Evolutionary conservation across 768 basidiomycete species (phyloP).

Genomic region (Gyrodon lividus): DNA sequence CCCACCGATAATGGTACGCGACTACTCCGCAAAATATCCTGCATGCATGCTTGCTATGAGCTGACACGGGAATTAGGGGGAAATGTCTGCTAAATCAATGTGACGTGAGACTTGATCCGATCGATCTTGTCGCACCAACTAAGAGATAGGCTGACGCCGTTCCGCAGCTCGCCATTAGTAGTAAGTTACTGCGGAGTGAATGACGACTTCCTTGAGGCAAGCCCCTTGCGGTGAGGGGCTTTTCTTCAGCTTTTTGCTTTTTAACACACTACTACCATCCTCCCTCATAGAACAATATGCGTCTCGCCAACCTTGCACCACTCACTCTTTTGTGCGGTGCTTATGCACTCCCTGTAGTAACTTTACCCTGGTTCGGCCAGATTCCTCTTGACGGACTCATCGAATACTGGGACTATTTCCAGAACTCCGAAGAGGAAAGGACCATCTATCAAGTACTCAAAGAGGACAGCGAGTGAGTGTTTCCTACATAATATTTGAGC

Average conservation of each 20-base stretch:
- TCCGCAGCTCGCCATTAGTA: neutral
- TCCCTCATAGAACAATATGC: slow-evolving; percentile 17
- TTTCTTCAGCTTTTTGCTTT: neutral
- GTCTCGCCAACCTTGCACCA: slow-evolving; percentile 4
- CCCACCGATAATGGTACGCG: too few relatives aligned
- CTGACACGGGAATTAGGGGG: too few relatives aligned
- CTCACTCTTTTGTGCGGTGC: slow-evolving; percentile 13
- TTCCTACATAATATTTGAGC: neutral
- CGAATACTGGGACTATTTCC: slow-evolving; percentile 3
- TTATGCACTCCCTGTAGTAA: slow-evolving; percentile 18
- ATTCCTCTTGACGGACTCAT: slow-evolving; percentile 13
- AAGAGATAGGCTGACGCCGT: too few relatives aligned
- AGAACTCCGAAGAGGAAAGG: slow-evolving; percentile 9
- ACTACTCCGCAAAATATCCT: too few relatives aligned
- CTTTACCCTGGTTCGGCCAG: slow-evolving; percentile 25
- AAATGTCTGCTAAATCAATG: too few relatives aligned
- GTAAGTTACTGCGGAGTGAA: slow-evolving; percentile 8
- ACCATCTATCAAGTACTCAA: slow-evolving; percentile 31
- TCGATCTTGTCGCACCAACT: too few relatives aligned
- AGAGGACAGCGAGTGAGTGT: slow-evolving; percentile 20
- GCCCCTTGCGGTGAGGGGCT: too few relatives aligned
- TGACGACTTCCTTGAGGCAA: slow-evolving; percentile 2
- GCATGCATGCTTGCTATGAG: too few relatives aligned
- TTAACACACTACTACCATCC: neutral
- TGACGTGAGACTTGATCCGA: too few relatives aligned